Evolutionary conservation across 108 stramenopile species (phyloP).

Genomic region (Skeletonema potamos): DNA sequence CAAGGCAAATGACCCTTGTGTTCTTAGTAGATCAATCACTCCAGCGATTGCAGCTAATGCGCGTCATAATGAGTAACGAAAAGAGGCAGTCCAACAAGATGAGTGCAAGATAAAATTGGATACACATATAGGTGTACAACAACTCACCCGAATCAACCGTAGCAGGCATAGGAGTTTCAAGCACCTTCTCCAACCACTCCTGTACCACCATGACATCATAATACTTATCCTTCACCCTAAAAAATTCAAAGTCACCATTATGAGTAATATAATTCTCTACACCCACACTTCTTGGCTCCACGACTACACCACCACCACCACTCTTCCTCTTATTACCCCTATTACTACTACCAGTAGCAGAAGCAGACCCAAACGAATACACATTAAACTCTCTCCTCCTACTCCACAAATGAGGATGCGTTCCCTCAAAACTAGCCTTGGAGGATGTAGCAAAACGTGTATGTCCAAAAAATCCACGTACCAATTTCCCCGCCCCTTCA

Average conservation of each 20-base stretch:
- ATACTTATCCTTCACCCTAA: conserved; percentile 54
- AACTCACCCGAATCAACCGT: conserved; percentile 57
- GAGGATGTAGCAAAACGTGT: conserved; percentile 79
- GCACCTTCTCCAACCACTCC: conserved; percentile 60
- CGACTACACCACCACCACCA: not conserved
- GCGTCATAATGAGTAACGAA: too few relatives aligned
- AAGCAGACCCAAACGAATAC: conserved; percentile 7
- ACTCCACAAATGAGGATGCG: conserved; percentile 82
- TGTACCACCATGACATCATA: conserved; percentile 71
- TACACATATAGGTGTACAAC: too few relatives aligned
- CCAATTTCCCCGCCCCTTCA: conserved; percentile 15
- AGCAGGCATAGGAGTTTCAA: conserved; percentile 51
- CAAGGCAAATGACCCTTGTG: conserved; percentile 73
- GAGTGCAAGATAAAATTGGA: too few relatives aligned
- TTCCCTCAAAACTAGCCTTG: conserved; percentile 73
- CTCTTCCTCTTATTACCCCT: not conserved
- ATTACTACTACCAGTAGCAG: not conserved
- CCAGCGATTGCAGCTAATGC: conserved; percentile 73
- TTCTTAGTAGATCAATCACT: conserved; percentile 66
- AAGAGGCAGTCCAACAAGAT: not conserved
- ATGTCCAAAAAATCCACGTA: conserved; percentile 62
- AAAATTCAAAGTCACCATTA: conserved; percentile 91
- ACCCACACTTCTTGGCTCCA: not conserved
- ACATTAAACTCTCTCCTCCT: conserved; percentile 27
- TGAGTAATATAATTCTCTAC: conserved; percentile 81